Percentiles rank a stretch among this genome's conserved stretches.
Conservation (phyloP, 805 yeast species). For the Metschnikowia continentalis region DNA sequence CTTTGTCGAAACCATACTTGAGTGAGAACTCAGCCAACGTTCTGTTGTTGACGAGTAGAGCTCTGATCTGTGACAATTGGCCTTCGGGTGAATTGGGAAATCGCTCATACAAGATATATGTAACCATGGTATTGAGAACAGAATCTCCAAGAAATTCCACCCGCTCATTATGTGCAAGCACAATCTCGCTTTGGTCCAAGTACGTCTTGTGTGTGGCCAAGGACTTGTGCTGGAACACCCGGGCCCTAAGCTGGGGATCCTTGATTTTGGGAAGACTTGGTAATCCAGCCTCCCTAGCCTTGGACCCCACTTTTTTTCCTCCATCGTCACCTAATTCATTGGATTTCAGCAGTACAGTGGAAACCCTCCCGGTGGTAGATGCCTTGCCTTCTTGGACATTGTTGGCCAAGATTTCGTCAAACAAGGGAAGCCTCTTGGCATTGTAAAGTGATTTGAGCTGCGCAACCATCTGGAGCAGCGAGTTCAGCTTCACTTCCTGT, state of each 20-base stretch:
- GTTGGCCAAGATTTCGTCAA: conserved; percentile 50
- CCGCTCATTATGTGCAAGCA: conserved; percentile 74
- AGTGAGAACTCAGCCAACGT: conserved; percentile 67
- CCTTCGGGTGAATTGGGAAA: conserved; percentile 81
- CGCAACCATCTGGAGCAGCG: conserved; percentile 57
- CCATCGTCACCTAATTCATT: neutral
- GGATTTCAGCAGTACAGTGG: neutral
- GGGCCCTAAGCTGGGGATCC: conserved; percentile 53
- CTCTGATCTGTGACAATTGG: conserved; percentile 64
- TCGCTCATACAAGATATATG: conserved; percentile 58
- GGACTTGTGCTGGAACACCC: conserved; percentile 83
- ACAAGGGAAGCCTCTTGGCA: conserved; percentile 44
- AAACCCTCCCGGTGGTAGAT: neutral
- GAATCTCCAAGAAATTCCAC: conserved; percentile 91
- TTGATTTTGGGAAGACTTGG: conserved; percentile 71
- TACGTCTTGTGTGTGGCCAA: conserved; percentile 54
- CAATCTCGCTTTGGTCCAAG: conserved; percentile 52
- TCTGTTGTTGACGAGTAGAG: conserved; percentile 68
- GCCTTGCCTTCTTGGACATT: conserved; percentile 18
- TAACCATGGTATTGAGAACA: conserved; percentile 65
- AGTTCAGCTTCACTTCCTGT: conserved; percentile 48
- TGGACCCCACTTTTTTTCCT: neutral
- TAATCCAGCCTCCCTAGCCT: conserved; percentile 21
- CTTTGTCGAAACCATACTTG: conserved; percentile 60
- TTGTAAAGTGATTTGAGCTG: conserved; percentile 52